phyloP scores from a whole-genome alignment of 768 basidiomycete genomes.

The Tylopilus felleus region DNA sequence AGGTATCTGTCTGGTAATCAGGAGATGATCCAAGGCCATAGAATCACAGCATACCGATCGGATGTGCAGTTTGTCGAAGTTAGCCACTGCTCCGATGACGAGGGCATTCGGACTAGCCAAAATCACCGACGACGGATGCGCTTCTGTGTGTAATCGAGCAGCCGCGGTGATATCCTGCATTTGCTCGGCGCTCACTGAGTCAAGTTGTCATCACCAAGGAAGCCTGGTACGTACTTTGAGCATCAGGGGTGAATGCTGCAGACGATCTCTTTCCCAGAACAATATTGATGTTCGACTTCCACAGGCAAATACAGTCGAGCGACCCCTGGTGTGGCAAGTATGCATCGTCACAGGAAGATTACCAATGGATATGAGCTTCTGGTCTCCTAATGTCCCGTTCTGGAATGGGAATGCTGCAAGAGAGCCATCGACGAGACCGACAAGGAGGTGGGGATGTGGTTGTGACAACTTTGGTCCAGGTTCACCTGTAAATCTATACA shows the following conservation, averaged over 20 bases:
- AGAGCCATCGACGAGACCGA: conserved; percentile 74
- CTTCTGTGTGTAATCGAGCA: conserved; percentile 44
- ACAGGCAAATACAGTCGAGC: conserved; percentile 61
- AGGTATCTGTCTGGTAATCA: conserved; percentile 46
- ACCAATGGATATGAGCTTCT: conserved; percentile 64
- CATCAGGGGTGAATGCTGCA: conserved; percentile 69
- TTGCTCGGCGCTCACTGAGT: not conserved
- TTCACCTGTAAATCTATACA: conserved; percentile 57
- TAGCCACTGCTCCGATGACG: conserved; percentile 60
- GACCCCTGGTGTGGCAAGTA: conserved; percentile 51
- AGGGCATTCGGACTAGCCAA: conserved; percentile 54
- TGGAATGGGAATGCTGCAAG: conserved; percentile 54
- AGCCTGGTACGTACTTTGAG: conserved; percentile 47
- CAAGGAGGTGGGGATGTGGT: conserved; percentile 57
- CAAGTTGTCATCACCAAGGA: not conserved
- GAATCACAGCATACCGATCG: conserved; percentile 51
- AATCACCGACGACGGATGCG: conserved; percentile 53
- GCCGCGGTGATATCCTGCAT: conserved; percentile 53
- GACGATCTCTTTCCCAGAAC: conserved; percentile 59
- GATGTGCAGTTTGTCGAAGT: conserved; percentile 78
- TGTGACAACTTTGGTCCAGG: conserved; percentile 32
- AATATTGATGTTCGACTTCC: conserved; percentile 70
- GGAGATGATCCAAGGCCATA: not conserved
- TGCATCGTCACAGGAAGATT: conserved; percentile 61
- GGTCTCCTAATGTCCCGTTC: conserved; percentile 40